These are phyloP conservation scores for Simplicillium aogashimaense DNA, from an alignment of 2,329 filamentous ascomycete genomes.

Conservation along the genomic window DNA sequence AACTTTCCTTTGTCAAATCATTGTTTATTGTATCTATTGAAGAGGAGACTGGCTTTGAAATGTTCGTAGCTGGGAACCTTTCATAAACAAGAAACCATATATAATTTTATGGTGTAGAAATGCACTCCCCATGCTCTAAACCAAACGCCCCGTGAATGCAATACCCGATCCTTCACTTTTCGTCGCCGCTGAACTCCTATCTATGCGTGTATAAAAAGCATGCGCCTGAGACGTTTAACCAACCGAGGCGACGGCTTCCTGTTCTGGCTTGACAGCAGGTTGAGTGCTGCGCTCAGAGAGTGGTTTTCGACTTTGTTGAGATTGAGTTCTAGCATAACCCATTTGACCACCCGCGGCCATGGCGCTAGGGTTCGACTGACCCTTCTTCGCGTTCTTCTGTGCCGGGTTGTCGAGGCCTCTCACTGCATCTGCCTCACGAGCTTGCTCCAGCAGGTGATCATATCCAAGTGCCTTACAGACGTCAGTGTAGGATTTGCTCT, in stretches of 20 bases:
- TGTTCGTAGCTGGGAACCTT: not conserved
- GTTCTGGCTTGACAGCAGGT: conserved; percentile 13
- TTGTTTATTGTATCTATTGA: no score
- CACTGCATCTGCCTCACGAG: conserved; percentile 54
- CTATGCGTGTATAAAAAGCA: not conserved
- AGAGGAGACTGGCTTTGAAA: no score
- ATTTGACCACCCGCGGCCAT: conserved; percentile 38
- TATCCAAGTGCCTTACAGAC: conserved; percentile 57
- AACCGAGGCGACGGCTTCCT: conserved; percentile 12
- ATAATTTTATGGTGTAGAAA: no score
- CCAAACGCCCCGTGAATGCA: no score
- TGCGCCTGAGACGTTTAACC: conserved; percentile 5
- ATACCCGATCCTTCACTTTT: not conserved
- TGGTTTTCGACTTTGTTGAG: conserved; percentile 19
- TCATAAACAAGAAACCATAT: conserved; percentile 15
- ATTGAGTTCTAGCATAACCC: conserved; percentile 24
- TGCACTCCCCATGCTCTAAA: no score
- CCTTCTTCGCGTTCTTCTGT: conserved; percentile 19
- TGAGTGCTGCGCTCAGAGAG: conserved; percentile 20
- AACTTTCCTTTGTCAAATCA: no score
- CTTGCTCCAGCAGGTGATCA: conserved; percentile 51
- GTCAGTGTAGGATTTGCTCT: conserved; percentile 61
- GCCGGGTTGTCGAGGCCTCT: conserved; percentile 45
- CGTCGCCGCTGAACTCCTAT: not conserved
- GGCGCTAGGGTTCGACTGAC: conserved; percentile 26